Base-by-base conservation (phyloP, 2,329 filamentous ascomycete genomes). In the Exophiala lecanii-corni region DNA sequence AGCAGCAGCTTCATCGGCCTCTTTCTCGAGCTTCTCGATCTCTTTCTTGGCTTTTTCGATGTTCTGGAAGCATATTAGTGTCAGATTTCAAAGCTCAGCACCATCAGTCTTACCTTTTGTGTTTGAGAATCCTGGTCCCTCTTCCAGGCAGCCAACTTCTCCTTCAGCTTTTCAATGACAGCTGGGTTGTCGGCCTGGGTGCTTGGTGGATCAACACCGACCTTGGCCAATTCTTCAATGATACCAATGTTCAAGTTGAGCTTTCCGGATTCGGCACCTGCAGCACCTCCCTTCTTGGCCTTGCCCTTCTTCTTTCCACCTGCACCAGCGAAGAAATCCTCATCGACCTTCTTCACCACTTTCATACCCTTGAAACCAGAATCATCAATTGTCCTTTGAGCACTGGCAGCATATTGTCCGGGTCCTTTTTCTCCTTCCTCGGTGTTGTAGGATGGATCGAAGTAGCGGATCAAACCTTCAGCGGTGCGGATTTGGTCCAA, bases 31-130 rank as follows among this genome's bases (percentile, higher is more conserved):
- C 56, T 82, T 82, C 63, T 89, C 87, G 51, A 98, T 94, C 67
- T 96, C 89, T 68, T 91, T 91, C 74, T 95, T 85, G 49, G 92
- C 92, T 70, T 96, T 95, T 53, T 88, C 86, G 49, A 97, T 84
- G 75, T 98, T 98, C 92, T 97, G 59, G 19, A 70, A 60, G 45
- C 55, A 52, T 41, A 44, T 54, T 47, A 59, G 53, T 47, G 51
- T 32, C 23, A 26, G 17, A 10, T 5, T 9, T 10, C 10, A 12
- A 3, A 35, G 13, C 21, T 21, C 16, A 21, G 2, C n/a, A 13
- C 9, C n/a, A 23, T n/a, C 12, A 38, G 18, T 2, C 54, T 74
- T 71, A 95, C 92, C 72, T 87, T 84, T 64, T 92, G 79, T 15
- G 92, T 98, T 76, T 96, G 88, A 53, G 79, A 75, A 45, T 84